A percentile compares a stretch with the other conserved stretches of the same genome.
phyloP scores from a whole-genome alignment of 2,329 filamentous ascomycete genomes.

The Septoria petroselini region DNA sequence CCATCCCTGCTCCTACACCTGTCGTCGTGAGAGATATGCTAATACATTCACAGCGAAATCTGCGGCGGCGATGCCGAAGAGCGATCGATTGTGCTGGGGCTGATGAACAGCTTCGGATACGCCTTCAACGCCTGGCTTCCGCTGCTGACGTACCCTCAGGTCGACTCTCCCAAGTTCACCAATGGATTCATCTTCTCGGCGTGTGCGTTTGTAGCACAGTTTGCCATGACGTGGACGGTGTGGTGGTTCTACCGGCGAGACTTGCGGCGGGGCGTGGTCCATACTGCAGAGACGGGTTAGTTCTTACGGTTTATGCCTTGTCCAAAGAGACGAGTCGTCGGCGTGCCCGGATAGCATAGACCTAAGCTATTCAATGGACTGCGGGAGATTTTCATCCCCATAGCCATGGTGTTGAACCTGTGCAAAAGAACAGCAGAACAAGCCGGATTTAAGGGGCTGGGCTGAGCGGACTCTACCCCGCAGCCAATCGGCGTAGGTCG shows the following conservation, averaged over 20 bases:
- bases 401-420: no score
- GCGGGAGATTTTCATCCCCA: no score
- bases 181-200: slow-evolving; percentile 30
- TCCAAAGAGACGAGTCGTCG: no score
- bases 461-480: no score
- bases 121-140: slow-evolving; percentile 69
- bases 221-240: slow-evolving; percentile 26
- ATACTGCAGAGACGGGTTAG: slow-evolving; percentile 10
- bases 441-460: no score
- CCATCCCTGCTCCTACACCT: no score
- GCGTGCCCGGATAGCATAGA: no score
- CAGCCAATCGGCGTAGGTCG: no score
- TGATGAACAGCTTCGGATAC: slow-evolving; percentile 69
- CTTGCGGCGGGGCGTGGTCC: slow-evolving; percentile 14
- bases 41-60: slow-evolving; percentile 43
- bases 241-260: slow-evolving; percentile 28
- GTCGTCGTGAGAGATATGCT: slow-evolving; percentile 1
- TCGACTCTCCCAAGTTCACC: slow-evolving; percentile 25
- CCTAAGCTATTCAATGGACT: background rate
- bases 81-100: slow-evolving; percentile 61
- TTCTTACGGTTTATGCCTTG: no score
- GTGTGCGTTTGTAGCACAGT: slow-evolving; percentile 26
- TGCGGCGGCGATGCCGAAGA: slow-evolving; percentile 61
- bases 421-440: no score
- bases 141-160: slow-evolving; percentile 39